Base-by-base conservation (phyloP, 495 filamentous ascomycete genomes). In the Aspergillus egyptiacus region DNA sequence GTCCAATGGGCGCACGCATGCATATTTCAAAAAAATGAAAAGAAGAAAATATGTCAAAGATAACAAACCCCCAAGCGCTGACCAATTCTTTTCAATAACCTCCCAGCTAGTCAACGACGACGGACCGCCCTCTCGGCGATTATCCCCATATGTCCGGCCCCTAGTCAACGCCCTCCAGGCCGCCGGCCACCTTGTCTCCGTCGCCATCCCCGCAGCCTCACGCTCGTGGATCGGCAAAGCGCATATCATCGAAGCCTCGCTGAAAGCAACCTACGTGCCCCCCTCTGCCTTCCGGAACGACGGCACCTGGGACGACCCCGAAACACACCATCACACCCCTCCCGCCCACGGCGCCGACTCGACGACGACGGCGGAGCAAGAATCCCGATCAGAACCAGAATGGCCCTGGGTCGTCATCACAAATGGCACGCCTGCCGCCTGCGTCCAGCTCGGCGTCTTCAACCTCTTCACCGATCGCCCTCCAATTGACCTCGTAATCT, bases 181-280 rank as follows among this genome's bases (percentile, higher is more conserved):
- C 31, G 78, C 79, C n/a, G 87, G 89, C 34, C 91, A 94, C 67
- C 74, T 70, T 46, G 87, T 97, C 63, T 91, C 86, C n/a, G 90
- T 97, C 48, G 84, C 90, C 56, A 81, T 97, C 31, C 93, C 93
- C 1, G 82, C 95, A 62, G 79, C 81, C 13, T 95, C 96, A 56
- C 84, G 91, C 27, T 94, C 88, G 13, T 98, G 93, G 93, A 96
- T 98, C 62, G 90, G 90, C 48, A 98, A 98, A 71, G 93, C 93
- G 2, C 91, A 97, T 65, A 79, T 97, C 36, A 88, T 95, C 59
- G 89, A 89, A 60, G 82, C 87, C 54, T 79, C 83, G 2, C 75
- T 95, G 41, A 87, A 83, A 55, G 89, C 91, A 1, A 81, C 78
- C 32, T 93, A 93, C 71, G 96, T 91, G 62, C 84, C 85, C 22